A percentile compares a stretch with the other conserved stretches of the same genome.
phyloP scores from a whole-genome alignment of 73 alveolate genomes.

The Urostyla sp. region DNA sequence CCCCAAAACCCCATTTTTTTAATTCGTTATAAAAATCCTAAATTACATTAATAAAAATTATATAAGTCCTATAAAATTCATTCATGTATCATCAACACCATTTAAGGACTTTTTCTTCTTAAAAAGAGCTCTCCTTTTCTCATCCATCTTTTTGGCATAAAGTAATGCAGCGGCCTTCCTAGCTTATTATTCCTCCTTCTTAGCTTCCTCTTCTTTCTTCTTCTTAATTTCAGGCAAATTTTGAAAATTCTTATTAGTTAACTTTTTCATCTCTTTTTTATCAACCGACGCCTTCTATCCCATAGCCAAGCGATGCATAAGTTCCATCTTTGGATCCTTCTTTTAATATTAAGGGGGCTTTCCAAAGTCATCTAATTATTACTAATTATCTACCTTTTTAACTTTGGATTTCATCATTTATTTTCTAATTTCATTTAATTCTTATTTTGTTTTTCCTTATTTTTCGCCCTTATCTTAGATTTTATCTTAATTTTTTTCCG shows the following conservation, averaged over 20 bases:
- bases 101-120: constrained; percentile 4
- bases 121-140: neutral
- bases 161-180: constrained; percentile 41
- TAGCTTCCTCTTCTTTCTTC: constrained; percentile 42
- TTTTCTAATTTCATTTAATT: constrained; percentile 30
- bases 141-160: constrained; percentile 14
- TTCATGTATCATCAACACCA: neutral
- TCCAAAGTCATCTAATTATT: neutral
- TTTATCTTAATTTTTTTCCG: neutral
- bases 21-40: too few species aligned
- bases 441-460: constrained; percentile 24
- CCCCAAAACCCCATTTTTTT: too few species aligned
- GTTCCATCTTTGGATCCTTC: neutral
- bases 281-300: constrained; percentile 40
- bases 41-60: too few species aligned
- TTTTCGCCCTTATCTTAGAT: neutral
- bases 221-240: constrained; percentile 45
- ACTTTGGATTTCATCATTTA: constrained; percentile 31
- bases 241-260: constrained; percentile 1
- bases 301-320: constrained; percentile 29
- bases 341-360: neutral
- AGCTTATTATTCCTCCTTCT: neutral
- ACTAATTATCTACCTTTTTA: neutral
- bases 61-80: too few species aligned
- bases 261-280: constrained; percentile 40